Evolutionary conservation across 1,139 yeast species (phyloP).

Genomic region (Taphrina confusa): DNA sequence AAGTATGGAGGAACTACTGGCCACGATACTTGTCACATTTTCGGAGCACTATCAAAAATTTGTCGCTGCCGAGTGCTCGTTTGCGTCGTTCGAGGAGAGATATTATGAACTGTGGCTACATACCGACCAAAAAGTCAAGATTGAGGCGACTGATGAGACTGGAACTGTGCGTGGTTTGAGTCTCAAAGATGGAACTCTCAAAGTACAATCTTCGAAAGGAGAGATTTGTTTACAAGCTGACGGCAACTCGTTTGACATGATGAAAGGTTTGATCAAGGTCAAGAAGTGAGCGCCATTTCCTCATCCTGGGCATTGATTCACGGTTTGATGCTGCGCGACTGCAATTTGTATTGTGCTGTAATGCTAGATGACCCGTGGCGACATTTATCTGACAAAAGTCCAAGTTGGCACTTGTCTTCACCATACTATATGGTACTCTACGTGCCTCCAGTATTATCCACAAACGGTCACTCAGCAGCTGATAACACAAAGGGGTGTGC

Average conservation of each 20-base stretch:
- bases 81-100: slow-evolving; percentile 64
- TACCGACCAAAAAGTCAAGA: slow-evolving; percentile 50
- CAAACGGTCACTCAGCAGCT: too few species aligned
- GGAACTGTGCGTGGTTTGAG: slow-evolving; percentile 82
- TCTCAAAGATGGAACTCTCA: slow-evolving; percentile 74
- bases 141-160: slow-evolving; percentile 54
- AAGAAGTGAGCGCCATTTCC: too few species aligned
- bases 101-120: slow-evolving; percentile 91
- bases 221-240: slow-evolving; percentile 82
- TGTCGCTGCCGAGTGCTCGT: slow-evolving; percentile 56
- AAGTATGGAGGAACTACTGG: slow-evolving; percentile 65
- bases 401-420: too few species aligned
- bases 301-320: too few species aligned
- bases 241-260: slow-evolving; percentile 95
- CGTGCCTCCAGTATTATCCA: too few species aligned
- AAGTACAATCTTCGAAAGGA: slow-evolving; percentile 65
- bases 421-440: too few species aligned
- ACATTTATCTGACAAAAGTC: too few species aligned
- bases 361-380: too few species aligned
- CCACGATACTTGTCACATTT: slow-evolving; percentile 66
- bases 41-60: slow-evolving; percentile 64
- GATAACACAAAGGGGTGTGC: too few species aligned
- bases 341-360: too few species aligned
- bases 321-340: too few species aligned
- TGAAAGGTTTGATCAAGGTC: slow-evolving; percentile 77